These are phyloP conservation scores for Metschnikowia santaceciliae DNA, from an alignment of 805 yeast species.

Conservation along the genomic window DNA sequence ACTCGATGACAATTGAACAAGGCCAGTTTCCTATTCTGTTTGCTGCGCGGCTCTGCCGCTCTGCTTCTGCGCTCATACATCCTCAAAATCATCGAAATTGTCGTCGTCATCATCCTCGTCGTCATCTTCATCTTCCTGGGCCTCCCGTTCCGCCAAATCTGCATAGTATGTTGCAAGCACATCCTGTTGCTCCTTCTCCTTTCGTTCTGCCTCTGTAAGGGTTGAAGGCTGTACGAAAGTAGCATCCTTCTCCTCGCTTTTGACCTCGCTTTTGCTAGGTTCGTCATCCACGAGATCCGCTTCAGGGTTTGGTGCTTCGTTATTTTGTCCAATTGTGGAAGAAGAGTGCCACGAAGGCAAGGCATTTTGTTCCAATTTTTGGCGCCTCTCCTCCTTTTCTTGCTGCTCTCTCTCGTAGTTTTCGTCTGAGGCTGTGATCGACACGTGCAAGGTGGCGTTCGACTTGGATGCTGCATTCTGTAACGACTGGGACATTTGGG, in stretches of 20 bases:
- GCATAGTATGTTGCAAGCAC: conserved; percentile 68
- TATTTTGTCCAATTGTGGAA: conserved; percentile 76
- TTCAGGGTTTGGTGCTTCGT: conserved; percentile 20
- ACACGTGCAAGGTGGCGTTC: conserved; percentile 85
- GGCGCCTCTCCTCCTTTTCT: conserved; percentile 64
- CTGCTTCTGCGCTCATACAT: conserved; percentile 8
- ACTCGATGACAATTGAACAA: no score
- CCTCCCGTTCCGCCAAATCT: conserved; percentile 66
- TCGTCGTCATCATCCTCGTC: conserved; percentile 44
- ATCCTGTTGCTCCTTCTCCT: conserved; percentile 56
- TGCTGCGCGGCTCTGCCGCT: no score
- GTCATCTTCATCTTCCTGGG: conserved; percentile 56
- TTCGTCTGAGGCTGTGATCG: conserved; percentile 85
- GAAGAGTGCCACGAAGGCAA: conserved; percentile 95
- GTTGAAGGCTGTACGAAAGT: conserved; percentile 4
- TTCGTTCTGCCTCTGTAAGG: conserved; percentile 15
- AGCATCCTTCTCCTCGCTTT: conserved; percentile 5
- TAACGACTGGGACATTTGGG: conserved; percentile 29
- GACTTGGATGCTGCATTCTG: conserved; percentile 55
- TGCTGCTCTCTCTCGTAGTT: conserved; percentile 60
- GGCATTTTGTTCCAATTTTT: conserved; percentile 82
- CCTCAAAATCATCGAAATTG: conserved; percentile 32
- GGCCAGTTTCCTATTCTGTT: no score
- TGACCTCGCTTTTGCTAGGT: conserved; percentile 15
- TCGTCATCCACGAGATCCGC: conserved; percentile 19